phyloP scores from a whole-genome alignment of 2,329 filamentous ascomycete species.

The Phialophora expanda region DNA sequence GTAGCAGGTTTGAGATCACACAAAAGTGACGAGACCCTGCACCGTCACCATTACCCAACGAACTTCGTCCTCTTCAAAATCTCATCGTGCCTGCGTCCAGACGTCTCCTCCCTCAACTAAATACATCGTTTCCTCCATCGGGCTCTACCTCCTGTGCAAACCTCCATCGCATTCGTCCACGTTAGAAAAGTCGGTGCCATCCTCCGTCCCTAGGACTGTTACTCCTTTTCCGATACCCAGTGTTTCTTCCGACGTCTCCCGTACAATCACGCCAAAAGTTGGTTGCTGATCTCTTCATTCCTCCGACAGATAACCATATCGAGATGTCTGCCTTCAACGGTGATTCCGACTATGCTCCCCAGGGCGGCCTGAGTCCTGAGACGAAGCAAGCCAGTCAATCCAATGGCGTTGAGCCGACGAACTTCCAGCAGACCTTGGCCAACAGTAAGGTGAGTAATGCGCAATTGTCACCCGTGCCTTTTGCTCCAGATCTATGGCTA shows the following conservation, averaged over 20 bases:
- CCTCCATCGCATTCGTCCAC: conserved; percentile 5
- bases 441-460: conserved; percentile 36
- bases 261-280: background rate
- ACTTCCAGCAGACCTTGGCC: conserved; percentile 30
- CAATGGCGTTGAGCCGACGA: conserved; percentile 25
- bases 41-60: background rate
- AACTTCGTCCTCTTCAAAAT: conserved; percentile 12
- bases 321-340: conserved; percentile 21
- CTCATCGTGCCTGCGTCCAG: conserved; percentile 15
- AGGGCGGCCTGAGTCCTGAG: conserved; percentile 1
- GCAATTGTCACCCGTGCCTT: background rate
- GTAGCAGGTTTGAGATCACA: conserved; percentile 2
- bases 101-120: background rate
- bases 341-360: background rate
- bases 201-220: background rate
- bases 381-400: conserved; percentile 19
- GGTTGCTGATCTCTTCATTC: background rate
- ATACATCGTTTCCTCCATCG: background rate
- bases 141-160: background rate
- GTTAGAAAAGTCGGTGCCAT: background rate
- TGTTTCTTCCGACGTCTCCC: conserved; percentile 6
- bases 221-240: conserved; percentile 1
- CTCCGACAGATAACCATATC: background rate
- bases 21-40: conserved; percentile 1
- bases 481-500: conserved; percentile 4